Evolutionary conservation across 768 basidiomycete genomes (phyloP).

Genomic region (Auriculariales sp.): DNA sequence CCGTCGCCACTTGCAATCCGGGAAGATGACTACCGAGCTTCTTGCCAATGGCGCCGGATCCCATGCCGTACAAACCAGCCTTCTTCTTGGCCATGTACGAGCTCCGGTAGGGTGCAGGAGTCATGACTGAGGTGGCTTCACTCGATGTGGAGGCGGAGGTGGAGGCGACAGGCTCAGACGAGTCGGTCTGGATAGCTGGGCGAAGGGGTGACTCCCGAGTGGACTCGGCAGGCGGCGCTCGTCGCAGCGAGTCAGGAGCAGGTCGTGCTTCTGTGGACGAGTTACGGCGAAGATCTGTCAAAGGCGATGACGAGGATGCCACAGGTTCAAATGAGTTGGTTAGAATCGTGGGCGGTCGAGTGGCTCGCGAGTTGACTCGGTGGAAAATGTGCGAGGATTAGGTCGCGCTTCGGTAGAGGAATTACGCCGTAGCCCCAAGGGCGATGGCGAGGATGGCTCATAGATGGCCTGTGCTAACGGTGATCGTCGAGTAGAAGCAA

Average conservation of each 20-base stretch:
- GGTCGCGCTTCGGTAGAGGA: not conserved
- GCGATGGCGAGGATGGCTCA: not conserved
- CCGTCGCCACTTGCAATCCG: slow-evolving; percentile 88
- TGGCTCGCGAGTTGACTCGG: not conserved
- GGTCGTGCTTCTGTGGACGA: too few relatives aligned
- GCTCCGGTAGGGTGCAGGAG: slow-evolving; percentile 50
- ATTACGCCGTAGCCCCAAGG: not conserved
- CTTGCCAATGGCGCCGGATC: slow-evolving; percentile 37
- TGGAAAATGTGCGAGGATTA: not conserved
- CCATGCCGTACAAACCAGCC: slow-evolving; percentile 38
- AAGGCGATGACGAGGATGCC: too few relatives aligned
- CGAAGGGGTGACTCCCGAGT: not conserved
- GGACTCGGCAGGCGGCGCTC: not conserved
- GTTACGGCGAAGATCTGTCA: too few relatives aligned
- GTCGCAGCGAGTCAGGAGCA: not conserved
- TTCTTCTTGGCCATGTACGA: slow-evolving; percentile 64
- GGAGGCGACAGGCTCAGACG: not conserved
- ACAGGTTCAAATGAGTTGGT: too few relatives aligned
- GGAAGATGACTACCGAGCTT: slow-evolving; percentile 74
- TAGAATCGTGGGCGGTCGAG: too few relatives aligned
- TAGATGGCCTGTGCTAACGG: not conserved
- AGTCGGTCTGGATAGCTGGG: not conserved
- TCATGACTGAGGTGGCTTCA: too few relatives aligned
- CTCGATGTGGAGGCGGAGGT: slow-evolving; percentile 7
- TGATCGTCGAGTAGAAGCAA: not conserved